Evolutionary conservation across 306 rosid genomes (phyloP).

Genomic region (Corylus americana): DNA sequence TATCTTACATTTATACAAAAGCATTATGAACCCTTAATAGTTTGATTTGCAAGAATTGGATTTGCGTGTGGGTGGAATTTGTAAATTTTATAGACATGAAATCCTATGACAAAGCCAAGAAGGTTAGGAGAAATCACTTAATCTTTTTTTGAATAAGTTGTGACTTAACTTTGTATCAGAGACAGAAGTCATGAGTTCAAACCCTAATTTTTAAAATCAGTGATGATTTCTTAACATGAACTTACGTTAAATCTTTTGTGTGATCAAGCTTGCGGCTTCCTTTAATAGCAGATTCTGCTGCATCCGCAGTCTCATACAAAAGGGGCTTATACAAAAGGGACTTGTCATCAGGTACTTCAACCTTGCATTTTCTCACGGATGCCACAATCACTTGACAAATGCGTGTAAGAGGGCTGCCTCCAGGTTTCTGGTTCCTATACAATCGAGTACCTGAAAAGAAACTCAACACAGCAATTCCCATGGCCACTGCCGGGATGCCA

Average conservation of each 20-base stretch:
- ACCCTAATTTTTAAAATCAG: no score
- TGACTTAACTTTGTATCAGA: no score
- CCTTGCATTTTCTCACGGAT: slow-evolving; percentile 45
- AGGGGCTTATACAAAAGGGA: slow-evolving; percentile 47
- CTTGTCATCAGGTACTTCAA: slow-evolving; percentile 52
- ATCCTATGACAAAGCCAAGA: background rate
- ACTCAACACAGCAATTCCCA: slow-evolving; percentile 67
- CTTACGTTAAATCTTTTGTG: slow-evolving; percentile 58
- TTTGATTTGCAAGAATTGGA: background rate
- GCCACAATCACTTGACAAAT: slow-evolving; percentile 66
- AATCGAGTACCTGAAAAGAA: slow-evolving; percentile 66
- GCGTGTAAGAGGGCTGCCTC: slow-evolving; percentile 72
- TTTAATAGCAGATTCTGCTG: slow-evolving; percentile 47
- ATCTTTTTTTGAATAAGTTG: no score
- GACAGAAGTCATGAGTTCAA: no score
- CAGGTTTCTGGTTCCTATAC: slow-evolving; percentile 68
- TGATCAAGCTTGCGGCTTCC: slow-evolving; percentile 85
- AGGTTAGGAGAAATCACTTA: background rate
- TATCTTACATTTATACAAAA: background rate
- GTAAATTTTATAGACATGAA: background rate
- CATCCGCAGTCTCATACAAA: slow-evolving; percentile 57
- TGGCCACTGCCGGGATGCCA: slow-evolving; percentile 66
- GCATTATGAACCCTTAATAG: background rate
- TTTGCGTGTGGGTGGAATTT: background rate
- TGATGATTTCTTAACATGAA: background rate